Conservation (phyloP, 768 basidiomycete genomes). For the Mycena filopes region DNA sequence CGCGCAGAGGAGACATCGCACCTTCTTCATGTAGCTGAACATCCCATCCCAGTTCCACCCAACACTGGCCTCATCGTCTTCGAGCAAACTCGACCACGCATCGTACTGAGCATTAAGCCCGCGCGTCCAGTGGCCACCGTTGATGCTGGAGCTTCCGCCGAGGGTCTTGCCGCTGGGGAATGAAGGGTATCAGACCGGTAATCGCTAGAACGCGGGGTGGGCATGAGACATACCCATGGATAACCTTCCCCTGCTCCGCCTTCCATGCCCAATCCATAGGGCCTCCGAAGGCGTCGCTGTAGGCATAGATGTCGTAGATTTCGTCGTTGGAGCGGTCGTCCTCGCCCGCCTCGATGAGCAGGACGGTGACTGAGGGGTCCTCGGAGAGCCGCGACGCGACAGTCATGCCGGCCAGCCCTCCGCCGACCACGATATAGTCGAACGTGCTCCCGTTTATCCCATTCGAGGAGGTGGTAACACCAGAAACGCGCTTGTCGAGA, state of each 20-base stretch:
- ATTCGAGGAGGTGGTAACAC: slow-evolving; percentile 27
- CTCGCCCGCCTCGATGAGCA: slow-evolving; percentile 49
- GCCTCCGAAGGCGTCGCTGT: slow-evolving; percentile 39
- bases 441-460: slow-evolving; percentile 35
- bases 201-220: too few species aligned
- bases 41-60: slow-evolving; percentile 61
- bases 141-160: slow-evolving; percentile 43
- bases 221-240: slow-evolving; percentile 38
- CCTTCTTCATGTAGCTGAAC: slow-evolving; percentile 61
- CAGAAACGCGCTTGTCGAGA: slow-evolving; percentile 30
- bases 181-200: not conserved
- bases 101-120: slow-evolving; percentile 47
- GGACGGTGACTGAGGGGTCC: slow-evolving; percentile 47
- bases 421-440: slow-evolving; percentile 41
- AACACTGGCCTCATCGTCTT: slow-evolving; percentile 47
- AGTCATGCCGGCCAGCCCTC: slow-evolving; percentile 46
- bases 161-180: slow-evolving; percentile 32
- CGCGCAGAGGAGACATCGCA: slow-evolving; percentile 26
- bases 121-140: slow-evolving; percentile 47
- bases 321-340: slow-evolving; percentile 44
- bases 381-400: slow-evolving; percentile 47
- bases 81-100: slow-evolving; percentile 43
- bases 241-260: slow-evolving; percentile 39
- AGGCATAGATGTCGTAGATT: slow-evolving; percentile 45
- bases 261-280: slow-evolving; percentile 46